Evolutionary conservation across 2,329 filamentous ascomycete genomes (phyloP).

Genomic region (Immersiporthe knoxdaviesiana): DNA sequence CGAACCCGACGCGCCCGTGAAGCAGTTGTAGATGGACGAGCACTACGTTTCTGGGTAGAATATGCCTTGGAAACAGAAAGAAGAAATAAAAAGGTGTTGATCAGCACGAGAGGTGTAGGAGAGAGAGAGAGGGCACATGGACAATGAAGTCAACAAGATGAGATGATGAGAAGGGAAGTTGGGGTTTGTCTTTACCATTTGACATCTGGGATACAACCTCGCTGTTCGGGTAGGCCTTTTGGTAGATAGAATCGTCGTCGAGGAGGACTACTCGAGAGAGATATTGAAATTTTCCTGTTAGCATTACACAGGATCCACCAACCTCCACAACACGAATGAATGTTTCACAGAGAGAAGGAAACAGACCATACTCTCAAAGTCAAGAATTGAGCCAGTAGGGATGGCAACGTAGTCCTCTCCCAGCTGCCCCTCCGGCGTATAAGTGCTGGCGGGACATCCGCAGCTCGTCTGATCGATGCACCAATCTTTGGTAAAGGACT

Average conservation of each 20-base stretch:
- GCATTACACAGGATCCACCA: background rate
- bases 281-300: too few relatives aligned
- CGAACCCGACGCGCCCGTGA: background rate
- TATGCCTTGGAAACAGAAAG: constrained; percentile 14
- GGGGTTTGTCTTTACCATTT: constrained; percentile 15
- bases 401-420: constrained; percentile 19
- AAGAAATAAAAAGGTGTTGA: too few relatives aligned
- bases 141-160: too few relatives aligned
- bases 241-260: constrained; percentile 17
- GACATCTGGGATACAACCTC: constrained; percentile 25
- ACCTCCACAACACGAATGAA: too few relatives aligned
- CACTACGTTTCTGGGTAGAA: constrained; percentile 26
- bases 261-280: constrained; percentile 5
- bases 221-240: constrained; percentile 25
- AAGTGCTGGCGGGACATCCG: constrained; percentile 28
- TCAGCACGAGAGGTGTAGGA: background rate
- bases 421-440: constrained; percentile 24
- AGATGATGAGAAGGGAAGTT: too few relatives aligned
- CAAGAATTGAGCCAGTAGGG: constrained; percentile 18
- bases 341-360: background rate
- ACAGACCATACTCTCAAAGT: constrained; percentile 22
- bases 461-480: constrained; percentile 17
- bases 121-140: too few relatives aligned
- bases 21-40: constrained; percentile 3
- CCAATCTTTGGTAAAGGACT: constrained; percentile 17